Percentiles rank a stretch among this genome's conserved stretches.
Evolutionary conservation across 257 asterid species (phyloP).

Genomic region (Eucommia ulmoides): DNA sequence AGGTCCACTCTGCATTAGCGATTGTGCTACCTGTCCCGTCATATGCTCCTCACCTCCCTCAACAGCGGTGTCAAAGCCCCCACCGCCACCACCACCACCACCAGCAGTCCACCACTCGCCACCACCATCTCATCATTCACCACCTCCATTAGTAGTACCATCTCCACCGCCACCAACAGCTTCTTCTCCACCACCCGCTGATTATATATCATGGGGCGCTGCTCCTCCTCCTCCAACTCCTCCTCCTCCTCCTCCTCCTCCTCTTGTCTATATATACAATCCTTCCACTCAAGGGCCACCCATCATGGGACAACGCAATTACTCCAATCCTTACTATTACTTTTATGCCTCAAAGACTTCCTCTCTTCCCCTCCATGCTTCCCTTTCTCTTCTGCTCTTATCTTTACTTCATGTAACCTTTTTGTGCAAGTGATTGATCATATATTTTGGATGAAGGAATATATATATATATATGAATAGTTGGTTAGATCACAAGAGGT

Average conservation of each 20-base stretch:
- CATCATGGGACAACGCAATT: conserved; percentile 32
- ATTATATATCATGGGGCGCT: conserved; percentile 12
- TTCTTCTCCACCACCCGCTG: conserved; percentile 27
- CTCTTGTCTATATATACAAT: conserved; percentile 6
- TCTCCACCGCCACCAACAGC: conserved; percentile 23
- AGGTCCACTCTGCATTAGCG: conserved; percentile 55
- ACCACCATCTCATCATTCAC: conserved; percentile 24
- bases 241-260: too few species aligned
- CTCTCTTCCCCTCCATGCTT: conserved; percentile 14
- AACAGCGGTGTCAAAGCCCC: conserved; percentile 9
- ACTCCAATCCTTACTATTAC: conserved; percentile 56
- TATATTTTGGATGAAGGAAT: not conserved
- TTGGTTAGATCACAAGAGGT: too few species aligned
- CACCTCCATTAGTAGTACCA: conserved; percentile 19
- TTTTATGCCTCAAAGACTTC: conserved; percentile 45
- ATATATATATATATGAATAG: too few species aligned
- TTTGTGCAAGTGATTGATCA: not conserved
- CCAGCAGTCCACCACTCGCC: conserved; percentile 32
- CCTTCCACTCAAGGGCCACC: conserved; percentile 33
- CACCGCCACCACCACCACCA: conserved; percentile 8
- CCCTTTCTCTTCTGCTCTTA: conserved; percentile 17
- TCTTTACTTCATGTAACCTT: conserved; percentile 10
- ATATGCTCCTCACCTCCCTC: conserved; percentile 68
- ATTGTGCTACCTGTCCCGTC: conserved; percentile 58
- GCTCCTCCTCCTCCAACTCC: conserved; percentile 5